These are phyloP conservation scores for Beauveria asiatica DNA, from an alignment of 2,329 filamentous ascomycete genomes.

Conservation along the genomic window DNA sequence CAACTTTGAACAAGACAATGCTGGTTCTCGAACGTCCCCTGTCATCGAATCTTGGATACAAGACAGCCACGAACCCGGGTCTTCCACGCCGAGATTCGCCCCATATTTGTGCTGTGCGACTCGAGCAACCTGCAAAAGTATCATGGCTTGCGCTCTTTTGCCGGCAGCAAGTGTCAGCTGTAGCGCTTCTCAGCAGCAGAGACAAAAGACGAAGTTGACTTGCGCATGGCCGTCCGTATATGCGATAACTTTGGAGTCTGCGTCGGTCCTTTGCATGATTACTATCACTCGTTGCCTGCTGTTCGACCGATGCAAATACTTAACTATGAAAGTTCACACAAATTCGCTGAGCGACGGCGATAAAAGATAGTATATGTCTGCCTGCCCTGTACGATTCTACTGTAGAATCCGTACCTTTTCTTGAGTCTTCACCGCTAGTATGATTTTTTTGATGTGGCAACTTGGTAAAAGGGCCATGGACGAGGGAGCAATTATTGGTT, in stretches of 20 bases:
- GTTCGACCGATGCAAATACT: not conserved
- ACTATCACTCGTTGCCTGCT: not conserved
- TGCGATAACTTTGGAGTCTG: not conserved
- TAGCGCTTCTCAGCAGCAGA: not conserved
- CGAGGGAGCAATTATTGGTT: not conserved
- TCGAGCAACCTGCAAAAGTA: too few species aligned
- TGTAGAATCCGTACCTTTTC: not conserved
- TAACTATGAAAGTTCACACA: not conserved
- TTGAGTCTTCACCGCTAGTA: not conserved
- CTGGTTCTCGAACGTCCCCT: not conserved
- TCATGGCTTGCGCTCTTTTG: not conserved
- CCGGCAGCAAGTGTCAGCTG: not conserved
- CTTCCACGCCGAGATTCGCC: not conserved
- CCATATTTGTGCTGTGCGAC: not conserved
- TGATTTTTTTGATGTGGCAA: conserved; percentile 1
- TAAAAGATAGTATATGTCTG: not conserved
- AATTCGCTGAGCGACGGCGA: not conserved
- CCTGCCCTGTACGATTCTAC: not conserved
- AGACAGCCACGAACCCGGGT: not conserved
- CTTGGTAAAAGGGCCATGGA: not conserved
- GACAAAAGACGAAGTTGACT: not conserved
- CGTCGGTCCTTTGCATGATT: not conserved
- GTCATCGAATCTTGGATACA: conserved; percentile 1
- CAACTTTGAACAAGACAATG: not conserved
- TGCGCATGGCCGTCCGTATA: not conserved